These are phyloP conservation scores for Suillus bovinus DNA, from an alignment of 768 basidiomycete genomes.

Conservation along the genomic window DNA sequence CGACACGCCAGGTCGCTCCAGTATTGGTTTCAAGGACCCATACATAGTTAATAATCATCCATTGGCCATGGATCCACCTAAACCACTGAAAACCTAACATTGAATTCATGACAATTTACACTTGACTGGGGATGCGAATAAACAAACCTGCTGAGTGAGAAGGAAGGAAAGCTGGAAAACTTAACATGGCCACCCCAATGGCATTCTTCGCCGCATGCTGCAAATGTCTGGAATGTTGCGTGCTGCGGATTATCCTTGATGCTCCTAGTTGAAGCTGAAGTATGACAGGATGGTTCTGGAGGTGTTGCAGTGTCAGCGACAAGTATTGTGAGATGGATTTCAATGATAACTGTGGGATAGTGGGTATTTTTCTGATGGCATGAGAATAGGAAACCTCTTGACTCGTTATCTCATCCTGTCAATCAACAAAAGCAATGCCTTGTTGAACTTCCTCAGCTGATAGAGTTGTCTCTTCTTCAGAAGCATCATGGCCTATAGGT, in stretches of 20 bases:
- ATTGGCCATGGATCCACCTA: conserved; percentile 40
- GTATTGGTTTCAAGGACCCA: conserved; percentile 55
- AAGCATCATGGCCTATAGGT: conserved; percentile 5
- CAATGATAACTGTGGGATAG: not conserved
- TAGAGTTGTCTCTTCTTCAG: conserved; percentile 24
- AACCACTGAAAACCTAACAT: conserved; percentile 41
- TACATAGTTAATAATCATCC: conserved; percentile 51
- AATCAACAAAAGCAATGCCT: conserved; percentile 25
- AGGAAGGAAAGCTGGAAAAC: conserved; percentile 45
- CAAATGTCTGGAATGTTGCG: conserved; percentile 43
- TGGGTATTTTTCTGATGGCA: not conserved
- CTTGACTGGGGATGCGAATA: not conserved
- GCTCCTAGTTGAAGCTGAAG: conserved; percentile 34
- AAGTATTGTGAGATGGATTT: conserved; percentile 8
- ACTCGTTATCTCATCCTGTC: not conserved
- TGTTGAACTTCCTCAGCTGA: conserved; percentile 33
- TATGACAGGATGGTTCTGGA: conserved; percentile 29
- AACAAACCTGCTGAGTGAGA: conserved; percentile 32
- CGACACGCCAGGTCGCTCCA: conserved; percentile 51
- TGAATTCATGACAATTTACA: not conserved
- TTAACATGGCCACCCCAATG: conserved; percentile 41
- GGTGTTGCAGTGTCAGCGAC: conserved; percentile 9
- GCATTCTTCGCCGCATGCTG: conserved; percentile 49
- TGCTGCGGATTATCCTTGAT: conserved; percentile 30
- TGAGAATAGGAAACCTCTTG: not conserved